These are phyloP conservation scores for Lentinula raphanica DNA, from an alignment of 768 basidiomycete genomes.

Conservation along the genomic window DNA sequence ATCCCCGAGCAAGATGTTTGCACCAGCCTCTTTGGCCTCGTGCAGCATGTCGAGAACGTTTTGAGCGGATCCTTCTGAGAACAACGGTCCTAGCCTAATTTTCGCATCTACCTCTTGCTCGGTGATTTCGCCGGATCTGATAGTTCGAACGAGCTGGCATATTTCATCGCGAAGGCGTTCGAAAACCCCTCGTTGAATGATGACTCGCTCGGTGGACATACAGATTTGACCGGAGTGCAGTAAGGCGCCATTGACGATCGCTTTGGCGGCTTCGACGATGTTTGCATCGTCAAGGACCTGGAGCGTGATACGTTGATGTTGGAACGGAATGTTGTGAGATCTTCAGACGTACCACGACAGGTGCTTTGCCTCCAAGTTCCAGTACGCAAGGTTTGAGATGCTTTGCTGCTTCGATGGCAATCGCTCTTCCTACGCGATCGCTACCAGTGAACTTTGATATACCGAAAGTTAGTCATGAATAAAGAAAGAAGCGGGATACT, in stretches of 20 bases:
- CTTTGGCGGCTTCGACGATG: slow-evolving; percentile 46
- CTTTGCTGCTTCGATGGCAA: slow-evolving; percentile 49
- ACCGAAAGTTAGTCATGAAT: not conserved
- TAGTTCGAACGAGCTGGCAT: slow-evolving; percentile 20
- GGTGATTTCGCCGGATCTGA: slow-evolving; percentile 34
- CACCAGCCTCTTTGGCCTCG: slow-evolving; percentile 40
- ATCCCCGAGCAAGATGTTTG: slow-evolving; percentile 42
- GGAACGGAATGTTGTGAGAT: too few relatives aligned
- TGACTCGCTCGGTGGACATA: slow-evolving; percentile 57
- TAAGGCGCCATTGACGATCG: slow-evolving; percentile 39
- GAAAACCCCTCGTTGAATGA: slow-evolving; percentile 39
- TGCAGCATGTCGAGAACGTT: slow-evolving; percentile 38
- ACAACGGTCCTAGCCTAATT: slow-evolving; percentile 33
- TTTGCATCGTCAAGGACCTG: slow-evolving; percentile 52
- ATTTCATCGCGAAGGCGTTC: slow-evolving; percentile 31
- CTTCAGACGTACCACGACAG: slow-evolving; percentile 36
- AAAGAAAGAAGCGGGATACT: slow-evolving; percentile 8
- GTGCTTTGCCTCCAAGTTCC: slow-evolving; percentile 47
- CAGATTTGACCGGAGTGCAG: slow-evolving; percentile 50
- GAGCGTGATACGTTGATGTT: too few relatives aligned
- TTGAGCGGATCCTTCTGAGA: slow-evolving; percentile 39
- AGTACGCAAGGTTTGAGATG: slow-evolving; percentile 47
- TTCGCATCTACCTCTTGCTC: slow-evolving; percentile 16
- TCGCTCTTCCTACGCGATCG: slow-evolving; percentile 45
- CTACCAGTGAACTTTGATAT: slow-evolving; percentile 54